Evolutionary conservation across 2,329 filamentous ascomycete genomes (phyloP).

Genomic region (Penicillium sp.): DNA sequence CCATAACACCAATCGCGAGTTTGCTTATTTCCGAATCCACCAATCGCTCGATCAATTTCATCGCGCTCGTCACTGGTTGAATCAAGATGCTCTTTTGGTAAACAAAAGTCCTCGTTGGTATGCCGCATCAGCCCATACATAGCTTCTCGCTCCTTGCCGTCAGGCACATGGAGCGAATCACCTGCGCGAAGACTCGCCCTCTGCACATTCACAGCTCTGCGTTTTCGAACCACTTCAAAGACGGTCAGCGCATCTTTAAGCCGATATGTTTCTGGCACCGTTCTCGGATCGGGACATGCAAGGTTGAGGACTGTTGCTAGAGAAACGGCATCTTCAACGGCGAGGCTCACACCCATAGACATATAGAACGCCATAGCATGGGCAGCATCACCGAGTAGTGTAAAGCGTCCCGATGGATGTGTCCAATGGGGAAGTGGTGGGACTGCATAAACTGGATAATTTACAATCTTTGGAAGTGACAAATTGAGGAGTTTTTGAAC

Average conservation of each 20-base stretch:
- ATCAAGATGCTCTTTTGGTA: neutral
- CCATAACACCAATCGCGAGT: constrained; percentile 5
- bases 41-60: neutral
- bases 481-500: neutral
- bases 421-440: constrained; percentile 1
- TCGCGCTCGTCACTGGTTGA: neutral
- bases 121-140: neutral
- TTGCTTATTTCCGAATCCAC: constrained; percentile 1
- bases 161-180: neutral
- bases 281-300: neutral
- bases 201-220: neutral
- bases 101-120: neutral
- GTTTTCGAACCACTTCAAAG: neutral
- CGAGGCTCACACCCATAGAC: constrained; percentile 3
- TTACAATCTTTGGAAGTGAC: neutral
- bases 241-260: neutral
- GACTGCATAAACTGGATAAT: constrained; percentile 2
- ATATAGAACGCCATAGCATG: constrained; percentile 4
- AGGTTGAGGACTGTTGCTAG: neutral
- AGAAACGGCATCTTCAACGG: constrained; percentile 3
- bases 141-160: neutral
- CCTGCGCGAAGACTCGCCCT: constrained; percentile 1
- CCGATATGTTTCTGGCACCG: neutral
- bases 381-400: neutral
- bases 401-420: constrained; percentile 1